Percentiles rank a stretch among this genome's conserved stretches.
Evolutionary conservation across 108 stramenopile genomes (phyloP).

Genomic region (Aurantiochytrium sp.): DNA sequence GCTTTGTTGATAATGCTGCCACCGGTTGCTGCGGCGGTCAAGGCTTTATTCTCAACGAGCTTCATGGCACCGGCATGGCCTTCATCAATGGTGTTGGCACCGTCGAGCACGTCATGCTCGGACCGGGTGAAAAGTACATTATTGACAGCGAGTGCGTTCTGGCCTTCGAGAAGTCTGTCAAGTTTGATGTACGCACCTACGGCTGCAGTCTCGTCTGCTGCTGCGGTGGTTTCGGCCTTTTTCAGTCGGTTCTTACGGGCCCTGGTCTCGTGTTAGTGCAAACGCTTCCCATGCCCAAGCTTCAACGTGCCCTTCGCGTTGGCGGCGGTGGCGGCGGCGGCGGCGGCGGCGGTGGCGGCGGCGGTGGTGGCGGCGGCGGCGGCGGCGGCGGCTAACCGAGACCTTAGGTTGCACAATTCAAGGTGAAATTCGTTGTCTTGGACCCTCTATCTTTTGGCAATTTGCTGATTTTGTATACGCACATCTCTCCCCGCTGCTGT

Average conservation of each 20-base stretch:
- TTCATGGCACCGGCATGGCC: neutral
- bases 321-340: neutral
- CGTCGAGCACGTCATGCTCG: neutral
- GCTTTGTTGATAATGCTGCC: neutral
- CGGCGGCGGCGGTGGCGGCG: neutral
- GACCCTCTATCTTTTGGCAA: no score
- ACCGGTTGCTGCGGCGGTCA: neutral
- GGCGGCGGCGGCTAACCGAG: neutral
- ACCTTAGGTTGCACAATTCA: neutral
- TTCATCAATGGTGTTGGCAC: neutral
- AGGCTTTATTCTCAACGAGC: neutral
- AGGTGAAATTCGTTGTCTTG: no score
- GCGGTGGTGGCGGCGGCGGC: neutral
- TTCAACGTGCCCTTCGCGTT: neutral
- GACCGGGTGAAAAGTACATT: neutral
- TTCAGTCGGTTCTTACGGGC: neutral
- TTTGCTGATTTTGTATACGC: no score
- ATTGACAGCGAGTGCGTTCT: neutral
- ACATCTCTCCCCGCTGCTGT: no score
- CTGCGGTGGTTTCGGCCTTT: conserved; percentile 5
- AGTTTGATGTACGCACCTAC: neutral
- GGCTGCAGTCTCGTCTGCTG: neutral
- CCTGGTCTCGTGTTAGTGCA: neutral
- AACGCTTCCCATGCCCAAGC: neutral
- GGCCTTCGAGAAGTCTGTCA: neutral